Conservation (phyloP, 78 protist species). For the Dictyostelium brefeldianum region DNA sequence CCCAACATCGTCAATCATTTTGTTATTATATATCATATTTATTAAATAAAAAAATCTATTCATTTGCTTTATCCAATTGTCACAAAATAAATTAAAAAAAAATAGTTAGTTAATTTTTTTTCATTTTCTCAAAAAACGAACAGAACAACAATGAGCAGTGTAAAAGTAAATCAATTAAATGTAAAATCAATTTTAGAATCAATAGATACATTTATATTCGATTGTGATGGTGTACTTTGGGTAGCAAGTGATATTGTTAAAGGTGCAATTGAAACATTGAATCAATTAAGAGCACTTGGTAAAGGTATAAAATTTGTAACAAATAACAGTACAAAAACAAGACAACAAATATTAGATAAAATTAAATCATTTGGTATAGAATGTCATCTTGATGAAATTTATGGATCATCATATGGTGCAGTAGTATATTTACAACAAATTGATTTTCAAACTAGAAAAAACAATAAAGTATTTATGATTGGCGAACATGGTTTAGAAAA, state of each 20-base stretch:
- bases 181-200: conserved; percentile 14
- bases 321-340: conserved; percentile 64
- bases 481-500: conserved; percentile 71
- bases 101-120: neutral
- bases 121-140: neutral
- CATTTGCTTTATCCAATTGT: too few relatives aligned
- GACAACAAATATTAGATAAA: conserved; percentile 28
- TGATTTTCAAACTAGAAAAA: conserved; percentile 28
- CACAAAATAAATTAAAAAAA: too few relatives aligned
- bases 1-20: neutral
- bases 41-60: too few relatives aligned
- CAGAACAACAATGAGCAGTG: neutral
- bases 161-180: neutral
- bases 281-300: conserved; percentile 12
- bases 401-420: conserved; percentile 53
- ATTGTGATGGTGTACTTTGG: conserved; percentile 79
- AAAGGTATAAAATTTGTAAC: conserved; percentile 51
- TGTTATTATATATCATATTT: too few relatives aligned
- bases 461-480: conserved; percentile 19
- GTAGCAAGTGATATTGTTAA: neutral
- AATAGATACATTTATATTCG: conserved; percentile 59
- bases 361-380: conserved; percentile 26
- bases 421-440: conserved; percentile 19
- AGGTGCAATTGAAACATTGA: conserved; percentile 30
- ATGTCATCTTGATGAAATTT: conserved; percentile 21